phyloP scores from a whole-genome alignment of 768 basidiomycete genomes.

The Mycena amicta region DNA sequence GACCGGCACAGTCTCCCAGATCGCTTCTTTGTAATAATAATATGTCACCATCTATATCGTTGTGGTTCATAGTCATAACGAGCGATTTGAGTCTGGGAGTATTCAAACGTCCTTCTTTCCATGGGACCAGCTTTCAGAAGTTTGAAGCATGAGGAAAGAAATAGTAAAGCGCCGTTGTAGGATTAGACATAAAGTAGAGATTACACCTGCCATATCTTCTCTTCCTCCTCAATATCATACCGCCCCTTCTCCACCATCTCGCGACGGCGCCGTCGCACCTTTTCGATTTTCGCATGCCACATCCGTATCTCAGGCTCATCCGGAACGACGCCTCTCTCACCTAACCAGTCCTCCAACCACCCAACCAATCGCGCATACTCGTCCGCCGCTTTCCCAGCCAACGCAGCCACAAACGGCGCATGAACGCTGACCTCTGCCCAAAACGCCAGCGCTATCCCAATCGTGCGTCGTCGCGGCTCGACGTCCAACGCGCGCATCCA shows the following conservation, averaged over 20 bases:
- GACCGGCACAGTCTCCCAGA: too few relatives aligned
- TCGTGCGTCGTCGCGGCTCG: constrained; percentile 52
- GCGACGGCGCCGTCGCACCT: constrained; percentile 32
- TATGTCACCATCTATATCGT: too few relatives aligned
- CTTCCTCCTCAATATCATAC: constrained; percentile 5
- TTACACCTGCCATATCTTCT: constrained; percentile 6
- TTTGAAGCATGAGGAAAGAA: too few relatives aligned
- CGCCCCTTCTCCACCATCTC: constrained; percentile 27
- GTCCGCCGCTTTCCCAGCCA: constrained; percentile 35
- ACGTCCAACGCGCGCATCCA: constrained; percentile 74
- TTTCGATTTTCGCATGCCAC: constrained; percentile 35
- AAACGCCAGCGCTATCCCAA: constrained; percentile 65
- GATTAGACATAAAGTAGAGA: too few relatives aligned
- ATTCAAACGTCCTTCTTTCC: too few relatives aligned
- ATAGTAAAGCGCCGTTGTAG: too few relatives aligned
- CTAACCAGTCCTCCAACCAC: constrained; percentile 66
- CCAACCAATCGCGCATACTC: constrained; percentile 47
- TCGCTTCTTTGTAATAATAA: too few relatives aligned
- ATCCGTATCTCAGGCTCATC: constrained; percentile 34
- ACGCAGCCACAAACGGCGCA: constrained; percentile 58
- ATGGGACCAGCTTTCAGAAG: too few relatives aligned
- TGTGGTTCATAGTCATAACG: too few relatives aligned
- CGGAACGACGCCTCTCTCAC: constrained; percentile 47
- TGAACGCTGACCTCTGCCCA: constrained; percentile 73
- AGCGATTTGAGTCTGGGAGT: too few relatives aligned